Evolutionary conservation across 2,329 filamentous ascomycete species (phyloP), one percentile per base, ranked within the genome.

Genomic region (Nannizziopsis arthrosporioides): DNA sequence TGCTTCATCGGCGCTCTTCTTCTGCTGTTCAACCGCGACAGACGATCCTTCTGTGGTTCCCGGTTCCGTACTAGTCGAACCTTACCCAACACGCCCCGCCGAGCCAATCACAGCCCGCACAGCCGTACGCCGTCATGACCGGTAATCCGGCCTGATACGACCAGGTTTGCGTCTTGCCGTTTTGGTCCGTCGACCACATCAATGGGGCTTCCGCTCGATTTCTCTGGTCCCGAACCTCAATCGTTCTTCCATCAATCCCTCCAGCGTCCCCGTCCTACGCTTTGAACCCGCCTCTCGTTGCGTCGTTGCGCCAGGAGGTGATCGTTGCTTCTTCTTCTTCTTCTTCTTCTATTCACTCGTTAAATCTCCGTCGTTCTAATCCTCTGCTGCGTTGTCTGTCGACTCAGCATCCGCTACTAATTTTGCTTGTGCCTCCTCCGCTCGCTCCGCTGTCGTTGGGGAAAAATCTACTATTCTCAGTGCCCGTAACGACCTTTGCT

Each of bases 131-230:
- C 14, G 19, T 42, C 37, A 15, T 15, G 11, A 38, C 46, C 8
- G 17, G 46, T 48, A 43, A 34, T 32, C 17, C 42, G 42, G 43
- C 46, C 19, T 39, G 46, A 43, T 48, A 43, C 40, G 43, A 38
- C 11, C 45, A 10, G 39, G 32, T 48, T 31, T 30, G 22, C 27
- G 27, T 43, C 18, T 18, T 48, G 11, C 32, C 12, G 12, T 19
- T 48, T 44, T 32, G 37, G 39, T 37, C 40, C 7, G 19, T 14
- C 30, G 11, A 42, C 31, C 10, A 22, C 37, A 36, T 36, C 22
- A 27, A 27, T 27, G 3, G 22, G 22, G 22, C 22, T 27, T 27
- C 22, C 22, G 22, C 4, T 27, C 22, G 22, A 27, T 27, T 27
- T 27, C 22, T 27, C 22, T 27, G 22, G 22, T 27, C 22, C 22